Evolutionary conservation across 2,329 filamentous ascomycete genomes (phyloP), one percentile per base, ranked within the genome.

Genomic region (Penicillium aurantiogriseum): DNA sequence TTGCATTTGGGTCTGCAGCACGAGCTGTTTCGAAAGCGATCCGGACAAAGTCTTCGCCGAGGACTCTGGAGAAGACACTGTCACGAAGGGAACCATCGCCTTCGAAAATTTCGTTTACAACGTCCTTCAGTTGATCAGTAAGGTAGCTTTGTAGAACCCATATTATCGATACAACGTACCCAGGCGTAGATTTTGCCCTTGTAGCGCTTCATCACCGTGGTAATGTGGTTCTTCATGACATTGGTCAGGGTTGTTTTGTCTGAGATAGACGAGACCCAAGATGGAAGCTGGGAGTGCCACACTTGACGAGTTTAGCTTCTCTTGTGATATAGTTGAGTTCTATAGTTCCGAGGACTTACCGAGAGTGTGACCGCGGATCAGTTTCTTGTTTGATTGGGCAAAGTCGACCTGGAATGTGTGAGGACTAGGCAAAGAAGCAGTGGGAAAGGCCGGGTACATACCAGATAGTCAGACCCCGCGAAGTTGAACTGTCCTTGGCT

Each of bases 1-100:
- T 88, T 3, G 85, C 87, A 55, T 74, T 67, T 2, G 88, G 86
- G 70, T 91, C 88, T 15, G 86, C 87, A 9, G 79, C 79, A 51
- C 83, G 82, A 21, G 89, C 88, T 11, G 88, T 84, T 51, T 83
- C 79, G 76, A 91, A 91, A 36, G 88, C 88, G 66, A 89, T 87
- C 23, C 79, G 77, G 52, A 91, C 84, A 68, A 88, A 90, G 71
- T 83, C 82, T 75, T 90, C 87, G 44, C 88, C 88, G 5, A 91
- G 81, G 2, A 90, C 83, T 27, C 83, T 80, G 65, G 79, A 87
- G 77, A 89, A 91, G 64, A 89, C 85, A 10, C 80, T 83, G 31
- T 76, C 66, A 44, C 87, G 85, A 54, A 88, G 77, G 4, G 70
- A 76, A 36, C 86, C 87, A 65, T 84, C 80, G 63, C 88, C 84